These are phyloP conservation scores for Podila epigama DNA, from an alignment of 192 early-diverging fungal species.

Conservation along the genomic window DNA sequence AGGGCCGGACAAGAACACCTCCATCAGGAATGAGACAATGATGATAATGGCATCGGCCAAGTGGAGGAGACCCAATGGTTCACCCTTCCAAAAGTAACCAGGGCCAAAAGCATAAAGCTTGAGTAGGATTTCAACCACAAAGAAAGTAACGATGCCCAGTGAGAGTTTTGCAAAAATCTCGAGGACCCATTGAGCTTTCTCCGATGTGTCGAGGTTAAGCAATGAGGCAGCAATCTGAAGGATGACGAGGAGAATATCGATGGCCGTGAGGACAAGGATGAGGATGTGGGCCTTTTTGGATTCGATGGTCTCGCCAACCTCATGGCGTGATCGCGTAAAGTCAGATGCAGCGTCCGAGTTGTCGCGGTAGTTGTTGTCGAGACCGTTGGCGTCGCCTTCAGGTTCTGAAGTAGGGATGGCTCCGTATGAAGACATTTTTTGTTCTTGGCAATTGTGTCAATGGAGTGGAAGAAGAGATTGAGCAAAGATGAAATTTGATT, in stretches of 20 bases:
- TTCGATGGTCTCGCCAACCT: conserved; percentile 39
- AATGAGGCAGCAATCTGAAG: conserved; percentile 40
- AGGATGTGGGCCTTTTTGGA: conserved; percentile 36
- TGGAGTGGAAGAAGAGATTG: not conserved
- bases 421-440: conserved; percentile 18
- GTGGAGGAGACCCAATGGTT: conserved; percentile 53
- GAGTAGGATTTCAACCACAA: conserved; percentile 59
- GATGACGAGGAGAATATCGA: conserved; percentile 50
- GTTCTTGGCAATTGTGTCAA: not conserved
- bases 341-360: not conserved
- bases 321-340: conserved; percentile 5
- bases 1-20: conserved; percentile 58
- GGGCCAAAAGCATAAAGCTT: conserved; percentile 57
- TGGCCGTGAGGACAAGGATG: conserved; percentile 32
- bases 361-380: not conserved
- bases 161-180: conserved; percentile 48
- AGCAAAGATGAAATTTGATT: not conserved
- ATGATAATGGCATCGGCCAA: conserved; percentile 58
- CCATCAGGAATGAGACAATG: conserved; percentile 56
- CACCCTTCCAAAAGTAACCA: conserved; percentile 47
- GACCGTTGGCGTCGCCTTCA: not conserved
- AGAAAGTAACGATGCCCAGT: conserved; percentile 53
- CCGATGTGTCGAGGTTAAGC: conserved; percentile 14
- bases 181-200: conserved; percentile 43
- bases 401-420: conserved; percentile 20